phyloP scores from a whole-genome alignment of 2,329 filamentous ascomycete species.

The Fusarium redolens region DNA sequence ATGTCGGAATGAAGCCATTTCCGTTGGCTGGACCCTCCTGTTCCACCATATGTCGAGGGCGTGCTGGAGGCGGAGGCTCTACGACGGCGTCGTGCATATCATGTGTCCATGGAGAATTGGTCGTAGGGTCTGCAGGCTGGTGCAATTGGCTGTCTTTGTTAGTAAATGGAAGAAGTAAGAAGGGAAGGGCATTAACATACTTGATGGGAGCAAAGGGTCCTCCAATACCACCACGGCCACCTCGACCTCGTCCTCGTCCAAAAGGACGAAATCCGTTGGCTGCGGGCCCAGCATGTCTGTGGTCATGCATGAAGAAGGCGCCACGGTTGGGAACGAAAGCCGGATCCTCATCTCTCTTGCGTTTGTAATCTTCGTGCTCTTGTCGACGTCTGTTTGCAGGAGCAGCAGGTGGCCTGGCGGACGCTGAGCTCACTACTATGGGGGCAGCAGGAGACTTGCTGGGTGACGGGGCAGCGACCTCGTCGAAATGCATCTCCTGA shows the following conservation, averaged over 20 bases:
- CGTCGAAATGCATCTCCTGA: constrained; percentile 61
- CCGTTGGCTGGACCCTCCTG: constrained; percentile 66
- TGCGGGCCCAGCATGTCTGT: constrained; percentile 80
- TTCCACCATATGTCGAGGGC: constrained; percentile 56
- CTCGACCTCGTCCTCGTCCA: constrained; percentile 73
- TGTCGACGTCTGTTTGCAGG: constrained; percentile 78
- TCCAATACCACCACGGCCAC: constrained; percentile 68
- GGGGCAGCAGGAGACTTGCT: constrained; percentile 59
- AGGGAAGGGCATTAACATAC: constrained; percentile 60
- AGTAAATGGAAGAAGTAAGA: constrained; percentile 33
- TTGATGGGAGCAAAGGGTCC: constrained; percentile 70
- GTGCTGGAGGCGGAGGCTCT: constrained; percentile 55
- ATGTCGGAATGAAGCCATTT: constrained; percentile 65
- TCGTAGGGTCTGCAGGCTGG: constrained; percentile 68
- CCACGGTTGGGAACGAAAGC: constrained; percentile 94
- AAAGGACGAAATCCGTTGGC: constrained; percentile 82
- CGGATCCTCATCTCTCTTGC: constrained; percentile 87
- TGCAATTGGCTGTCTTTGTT: constrained; percentile 53
- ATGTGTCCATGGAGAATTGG: constrained; percentile 86
- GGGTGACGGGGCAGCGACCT: constrained; percentile 51
- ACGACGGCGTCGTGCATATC: constrained; percentile 87
- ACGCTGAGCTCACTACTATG: constrained; percentile 66
- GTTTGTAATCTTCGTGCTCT: constrained; percentile 92
- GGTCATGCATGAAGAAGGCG: constrained; percentile 97
- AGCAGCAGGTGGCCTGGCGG: constrained; percentile 64